Percentiles rank a stretch among this genome's conserved stretches.
Evolutionary conservation across 2,329 filamentous ascomycete species (phyloP).

Genomic region (Paradendryphiella salina): DNA sequence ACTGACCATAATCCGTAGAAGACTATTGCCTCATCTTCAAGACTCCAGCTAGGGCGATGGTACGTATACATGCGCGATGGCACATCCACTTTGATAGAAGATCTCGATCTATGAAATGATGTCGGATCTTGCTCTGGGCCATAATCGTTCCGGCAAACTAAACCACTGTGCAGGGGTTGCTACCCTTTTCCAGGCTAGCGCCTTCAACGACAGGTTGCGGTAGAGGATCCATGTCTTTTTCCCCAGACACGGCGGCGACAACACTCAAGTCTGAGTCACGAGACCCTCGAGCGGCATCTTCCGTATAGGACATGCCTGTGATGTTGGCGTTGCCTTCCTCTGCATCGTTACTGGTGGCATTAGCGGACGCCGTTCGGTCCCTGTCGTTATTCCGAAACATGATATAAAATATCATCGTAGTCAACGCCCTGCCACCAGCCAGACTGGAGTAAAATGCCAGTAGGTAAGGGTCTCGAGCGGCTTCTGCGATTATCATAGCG

Average conservation of each 20-base stretch:
- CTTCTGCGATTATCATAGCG: slow-evolving; percentile 39
- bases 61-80: too few relatives aligned
- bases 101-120: too few relatives aligned
- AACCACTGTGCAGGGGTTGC: too few relatives aligned
- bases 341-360: background rate
- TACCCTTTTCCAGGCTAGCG: too few relatives aligned
- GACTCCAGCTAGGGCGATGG: too few relatives aligned
- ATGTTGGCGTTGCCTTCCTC: background rate
- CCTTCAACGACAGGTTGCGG: too few relatives aligned
- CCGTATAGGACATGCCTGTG: background rate
- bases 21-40: too few relatives aligned
- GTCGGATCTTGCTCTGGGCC: too few relatives aligned
- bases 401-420: slow-evolving; percentile 30
- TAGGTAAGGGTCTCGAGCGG: slow-evolving; percentile 38
- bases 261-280: background rate
- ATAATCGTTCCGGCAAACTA: too few relatives aligned
- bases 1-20: too few relatives aligned
- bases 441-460: slow-evolving; percentile 34
- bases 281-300: background rate
- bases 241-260: background rate
- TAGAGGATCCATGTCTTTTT: background rate
- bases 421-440: slow-evolving; percentile 28
- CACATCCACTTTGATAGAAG: too few relatives aligned
- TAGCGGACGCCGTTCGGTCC: background rate
- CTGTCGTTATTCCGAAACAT: slow-evolving; percentile 32